These are phyloP conservation scores for Coniochaeta ligniaria DNA, from an alignment of 2,329 filamentous ascomycete genomes.

Conservation along the genomic window DNA sequence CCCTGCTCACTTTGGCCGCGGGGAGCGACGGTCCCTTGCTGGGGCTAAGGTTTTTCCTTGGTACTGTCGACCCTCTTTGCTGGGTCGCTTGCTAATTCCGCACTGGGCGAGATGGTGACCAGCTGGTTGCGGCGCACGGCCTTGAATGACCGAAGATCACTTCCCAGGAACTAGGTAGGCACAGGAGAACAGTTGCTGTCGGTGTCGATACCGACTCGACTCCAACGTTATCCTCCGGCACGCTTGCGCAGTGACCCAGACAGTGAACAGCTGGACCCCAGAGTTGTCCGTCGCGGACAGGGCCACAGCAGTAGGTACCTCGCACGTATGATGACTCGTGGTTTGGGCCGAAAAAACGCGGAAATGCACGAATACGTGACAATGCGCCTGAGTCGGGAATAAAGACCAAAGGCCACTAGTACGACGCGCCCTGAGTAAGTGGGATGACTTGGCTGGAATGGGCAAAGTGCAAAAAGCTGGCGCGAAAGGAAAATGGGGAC, in stretches of 20 bases:
- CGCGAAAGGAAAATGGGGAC: background rate
- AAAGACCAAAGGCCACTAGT: background rate
- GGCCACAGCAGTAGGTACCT: background rate
- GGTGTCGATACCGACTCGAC: background rate
- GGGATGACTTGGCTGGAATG: constrained; percentile 1
- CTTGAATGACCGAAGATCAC: background rate
- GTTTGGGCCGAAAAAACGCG: background rate
- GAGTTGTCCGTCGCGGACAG: background rate
- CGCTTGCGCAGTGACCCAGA: background rate
- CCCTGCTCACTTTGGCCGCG: background rate
- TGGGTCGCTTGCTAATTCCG: background rate
- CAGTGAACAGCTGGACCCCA: background rate
- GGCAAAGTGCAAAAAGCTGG: background rate
- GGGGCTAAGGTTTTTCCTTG: background rate
- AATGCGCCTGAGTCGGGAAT: background rate
- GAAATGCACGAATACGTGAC: background rate
- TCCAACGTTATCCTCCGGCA: background rate
- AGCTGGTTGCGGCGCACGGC: background rate
- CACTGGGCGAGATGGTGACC: background rate
- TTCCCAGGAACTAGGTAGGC: background rate
- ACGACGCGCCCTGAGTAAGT: background rate
- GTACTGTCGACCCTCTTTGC: background rate
- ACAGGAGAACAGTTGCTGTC: background rate
- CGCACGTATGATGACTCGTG: background rate
- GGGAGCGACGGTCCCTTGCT: background rate